These are phyloP conservation scores for Boletus bicolor DNA, from an alignment of 768 basidiomycete genomes.

Conservation along the genomic window DNA sequence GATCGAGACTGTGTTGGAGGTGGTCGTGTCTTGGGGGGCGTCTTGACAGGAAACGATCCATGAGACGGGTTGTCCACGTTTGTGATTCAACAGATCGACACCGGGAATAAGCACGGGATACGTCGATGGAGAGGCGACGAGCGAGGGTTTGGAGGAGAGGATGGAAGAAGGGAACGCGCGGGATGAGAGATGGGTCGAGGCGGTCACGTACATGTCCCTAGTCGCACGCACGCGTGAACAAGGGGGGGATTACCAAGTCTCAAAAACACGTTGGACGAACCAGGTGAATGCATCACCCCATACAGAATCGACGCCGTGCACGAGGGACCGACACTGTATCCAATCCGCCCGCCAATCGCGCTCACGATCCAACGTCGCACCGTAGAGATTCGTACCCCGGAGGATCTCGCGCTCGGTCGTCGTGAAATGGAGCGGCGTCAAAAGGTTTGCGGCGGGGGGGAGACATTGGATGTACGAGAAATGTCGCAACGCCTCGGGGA, in stretches of 20 bases:
- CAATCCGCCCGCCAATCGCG: slow-evolving; percentile 64
- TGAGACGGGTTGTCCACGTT: slow-evolving; percentile 73
- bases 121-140: slow-evolving; percentile 48
- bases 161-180: slow-evolving; percentile 88
- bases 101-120: slow-evolving; percentile 85
- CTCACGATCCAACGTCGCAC: slow-evolving; percentile 68
- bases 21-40: neutral
- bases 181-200: slow-evolving; percentile 78
- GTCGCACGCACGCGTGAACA: slow-evolving; percentile 5
- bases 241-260: slow-evolving; percentile 19
- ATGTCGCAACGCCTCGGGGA: slow-evolving; percentile 33
- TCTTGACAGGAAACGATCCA: slow-evolving; percentile 62
- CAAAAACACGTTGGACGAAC: slow-evolving; percentile 39
- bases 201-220: slow-evolving; percentile 71
- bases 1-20: slow-evolving; percentile 53
- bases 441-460: slow-evolving; percentile 52
- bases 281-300: slow-evolving; percentile 63
- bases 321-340: slow-evolving; percentile 45
- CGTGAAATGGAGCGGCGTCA: slow-evolving; percentile 75
- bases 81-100: slow-evolving; percentile 84
- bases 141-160: slow-evolving; percentile 53
- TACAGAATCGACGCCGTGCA: slow-evolving; percentile 33
- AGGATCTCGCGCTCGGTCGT: slow-evolving; percentile 59
- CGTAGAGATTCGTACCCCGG: slow-evolving; percentile 75
- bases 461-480: slow-evolving; percentile 65